Percentiles rank a stretch among this genome's conserved stretches.
These are phyloP conservation scores for Nymphaea thermarum DNA, from an alignment of 164 flowering plant genomes.

Conservation along the genomic window DNA sequence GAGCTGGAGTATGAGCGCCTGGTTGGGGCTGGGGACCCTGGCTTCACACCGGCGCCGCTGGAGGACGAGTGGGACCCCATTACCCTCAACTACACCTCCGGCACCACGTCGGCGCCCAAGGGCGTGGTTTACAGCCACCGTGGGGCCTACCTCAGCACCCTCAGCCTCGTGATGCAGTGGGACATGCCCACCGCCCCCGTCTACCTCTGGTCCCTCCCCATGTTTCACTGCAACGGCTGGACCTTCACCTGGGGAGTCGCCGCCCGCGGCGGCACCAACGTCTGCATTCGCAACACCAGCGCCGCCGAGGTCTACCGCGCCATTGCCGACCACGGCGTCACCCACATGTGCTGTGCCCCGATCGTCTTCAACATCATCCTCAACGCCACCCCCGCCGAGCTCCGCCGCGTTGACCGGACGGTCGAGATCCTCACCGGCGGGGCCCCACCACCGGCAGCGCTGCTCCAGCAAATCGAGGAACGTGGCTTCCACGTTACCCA, in stretches of 20 bases:
- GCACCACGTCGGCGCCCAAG: constrained; percentile 83
- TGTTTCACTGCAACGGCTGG: constrained; percentile 99
- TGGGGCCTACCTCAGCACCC: constrained; percentile 70
- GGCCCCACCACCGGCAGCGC: constrained; percentile 74
- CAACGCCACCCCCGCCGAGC: constrained; percentile 21
- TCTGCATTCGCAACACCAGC: constrained; percentile 60
- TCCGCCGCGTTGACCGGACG: constrained; percentile 7
- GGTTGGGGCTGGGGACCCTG: constrained; percentile 29
- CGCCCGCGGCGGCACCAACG: constrained; percentile 88
- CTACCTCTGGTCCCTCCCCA: constrained; percentile 88
- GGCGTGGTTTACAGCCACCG: constrained; percentile 92
- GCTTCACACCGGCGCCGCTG: constrained; percentile 9
- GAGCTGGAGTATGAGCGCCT: constrained; percentile 61
- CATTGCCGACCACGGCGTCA: constrained; percentile 51
- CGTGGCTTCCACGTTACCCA: constrained; percentile 73
- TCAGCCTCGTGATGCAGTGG: constrained; percentile 69
- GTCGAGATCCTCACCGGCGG: constrained; percentile 78
- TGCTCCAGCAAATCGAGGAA: constrained; percentile 42
- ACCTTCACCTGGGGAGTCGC: constrained; percentile 94
- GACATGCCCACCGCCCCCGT: constrained; percentile 66
- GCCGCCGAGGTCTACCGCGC: constrained; percentile 50
- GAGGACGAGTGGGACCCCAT: constrained; percentile 79
- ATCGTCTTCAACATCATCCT: constrained; percentile 62
- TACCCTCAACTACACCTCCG: constrained; percentile 78
- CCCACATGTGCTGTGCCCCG: constrained; percentile 92